phyloP scores from a whole-genome alignment of 805 yeast genomes.

The Debaryomyces tyrocola region DNA sequence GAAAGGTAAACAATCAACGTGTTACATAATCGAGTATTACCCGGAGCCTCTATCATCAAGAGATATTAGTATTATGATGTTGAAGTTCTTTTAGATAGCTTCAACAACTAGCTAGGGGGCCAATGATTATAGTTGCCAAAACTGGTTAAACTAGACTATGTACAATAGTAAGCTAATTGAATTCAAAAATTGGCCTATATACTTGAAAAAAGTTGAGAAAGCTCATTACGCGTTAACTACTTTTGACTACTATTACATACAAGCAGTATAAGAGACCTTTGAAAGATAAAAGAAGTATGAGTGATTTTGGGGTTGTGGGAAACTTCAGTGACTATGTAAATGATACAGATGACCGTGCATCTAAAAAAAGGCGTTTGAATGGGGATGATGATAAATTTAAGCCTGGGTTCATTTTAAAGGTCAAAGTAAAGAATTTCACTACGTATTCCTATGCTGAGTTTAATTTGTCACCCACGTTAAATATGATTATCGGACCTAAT shows the following conservation, averaged over 20 bases:
- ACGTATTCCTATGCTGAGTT: constrained; percentile 72
- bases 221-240: not conserved
- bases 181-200: not conserved
- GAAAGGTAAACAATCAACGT: constrained; percentile 3
- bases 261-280: not conserved
- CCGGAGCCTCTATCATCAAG: not conserved
- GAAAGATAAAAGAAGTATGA: constrained; percentile 1
- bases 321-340: constrained; percentile 6
- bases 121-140: no score
- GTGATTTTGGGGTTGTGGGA: constrained; percentile 5
- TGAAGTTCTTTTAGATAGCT: no score
- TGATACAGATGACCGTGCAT: not conserved
- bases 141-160: no score
- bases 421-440: constrained; percentile 61
- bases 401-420: constrained; percentile 52
- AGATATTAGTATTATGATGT: no score
- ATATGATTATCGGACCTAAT: constrained; percentile 93
- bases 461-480: constrained; percentile 75
- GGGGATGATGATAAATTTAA: constrained; percentile 11
- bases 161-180: no score
- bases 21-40: constrained; percentile 1
- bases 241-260: not conserved
- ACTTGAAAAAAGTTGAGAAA: not conserved
- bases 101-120: no score
- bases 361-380: constrained; percentile 3